A percentile compares a stretch with the other conserved stretches of the same genome.
Evolutionary conservation across 1,139 yeast species (phyloP).

Genomic region (Suhomyces yuchorum): DNA sequence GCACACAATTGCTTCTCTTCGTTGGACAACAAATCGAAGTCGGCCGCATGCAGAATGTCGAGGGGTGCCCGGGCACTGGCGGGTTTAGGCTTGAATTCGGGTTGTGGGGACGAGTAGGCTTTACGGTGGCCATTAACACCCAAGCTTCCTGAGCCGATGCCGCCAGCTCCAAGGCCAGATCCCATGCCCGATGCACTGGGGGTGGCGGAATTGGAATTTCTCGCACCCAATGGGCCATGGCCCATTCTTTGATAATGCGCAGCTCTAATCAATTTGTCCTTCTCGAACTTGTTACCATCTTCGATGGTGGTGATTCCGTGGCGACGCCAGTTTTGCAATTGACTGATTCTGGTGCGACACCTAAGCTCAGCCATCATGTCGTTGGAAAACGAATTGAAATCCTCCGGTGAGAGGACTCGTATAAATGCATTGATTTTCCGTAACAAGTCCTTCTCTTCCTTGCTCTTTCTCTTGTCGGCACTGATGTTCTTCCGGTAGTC

Average conservation of each 20-base stretch:
- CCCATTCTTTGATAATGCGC: constrained; percentile 67
- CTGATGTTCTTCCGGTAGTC: constrained; percentile 83
- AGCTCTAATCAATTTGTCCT: constrained; percentile 70
- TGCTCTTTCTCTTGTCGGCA: constrained; percentile 75
- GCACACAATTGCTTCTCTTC: constrained; percentile 89
- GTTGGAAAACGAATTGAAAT: constrained; percentile 70
- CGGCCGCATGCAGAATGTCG: constrained; percentile 84
- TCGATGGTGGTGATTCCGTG: constrained; percentile 86
- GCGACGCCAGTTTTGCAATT: constrained; percentile 89
- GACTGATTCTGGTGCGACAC: constrained; percentile 80
- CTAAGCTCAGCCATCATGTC: constrained; percentile 78
- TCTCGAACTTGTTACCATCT: constrained; percentile 82
- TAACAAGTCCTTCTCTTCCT: constrained; percentile 84
- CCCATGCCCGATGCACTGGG: constrained; percentile 12
- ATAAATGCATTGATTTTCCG: constrained; percentile 80
- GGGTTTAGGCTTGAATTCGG: constrained; percentile 43
- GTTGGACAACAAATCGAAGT: constrained; percentile 74
- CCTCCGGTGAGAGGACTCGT: constrained; percentile 75
- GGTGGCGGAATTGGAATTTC: constrained; percentile 22
- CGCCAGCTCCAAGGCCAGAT: constrained; percentile 9
- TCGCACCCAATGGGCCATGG: constrained; percentile 36
- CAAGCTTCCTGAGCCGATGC: constrained; percentile 1
- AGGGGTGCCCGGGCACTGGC: constrained; percentile 51
- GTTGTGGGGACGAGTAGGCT: constrained; percentile 37
- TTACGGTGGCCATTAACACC: constrained; percentile 23